A percentile compares a stretch with the other conserved stretches of the same genome.
Conservation (phyloP, 2,329 filamentous ascomycete genomes). For the Rutstroemia sp. region DNA sequence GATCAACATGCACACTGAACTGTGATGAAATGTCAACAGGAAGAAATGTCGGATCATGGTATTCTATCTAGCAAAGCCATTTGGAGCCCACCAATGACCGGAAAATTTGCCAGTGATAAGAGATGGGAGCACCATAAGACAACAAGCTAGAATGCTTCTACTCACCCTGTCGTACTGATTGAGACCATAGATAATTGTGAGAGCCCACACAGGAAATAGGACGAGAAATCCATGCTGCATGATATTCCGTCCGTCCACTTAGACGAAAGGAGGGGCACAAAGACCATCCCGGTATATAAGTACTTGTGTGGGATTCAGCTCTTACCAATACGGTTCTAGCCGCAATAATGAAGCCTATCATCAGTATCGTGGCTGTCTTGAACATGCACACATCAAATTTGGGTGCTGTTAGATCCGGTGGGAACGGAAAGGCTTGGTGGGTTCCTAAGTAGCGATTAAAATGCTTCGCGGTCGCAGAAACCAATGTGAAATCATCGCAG, state of each 20-base stretch:
- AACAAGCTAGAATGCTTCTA: neutral
- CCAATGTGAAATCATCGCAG: too few species aligned
- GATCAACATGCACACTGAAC: neutral
- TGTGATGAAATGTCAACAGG: neutral
- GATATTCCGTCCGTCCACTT: slow-evolving; percentile 4
- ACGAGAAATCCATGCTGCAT: neutral
- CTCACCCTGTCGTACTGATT: neutral
- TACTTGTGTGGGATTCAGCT: slow-evolving; percentile 1
- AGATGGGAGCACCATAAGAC: neutral
- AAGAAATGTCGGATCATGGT: neutral
- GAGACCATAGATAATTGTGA: neutral
- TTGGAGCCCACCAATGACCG: neutral
- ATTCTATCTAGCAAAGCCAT: neutral
- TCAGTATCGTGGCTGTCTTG: slow-evolving; percentile 3
- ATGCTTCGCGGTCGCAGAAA: too few species aligned
- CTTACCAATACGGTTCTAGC: slow-evolving; percentile 1
- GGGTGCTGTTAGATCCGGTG: neutral
- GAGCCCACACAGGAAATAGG: neutral
- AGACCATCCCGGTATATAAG: neutral
- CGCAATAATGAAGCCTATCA: slow-evolving; percentile 5
- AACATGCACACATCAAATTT: neutral
- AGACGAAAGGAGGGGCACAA: slow-evolving; percentile 3
- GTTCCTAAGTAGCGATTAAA: neutral
- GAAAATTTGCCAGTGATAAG: neutral
- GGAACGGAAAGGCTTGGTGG: neutral